Conservation (phyloP, 1,284 basidiomycete species). For the Moesziomyces aphidis region DNA sequence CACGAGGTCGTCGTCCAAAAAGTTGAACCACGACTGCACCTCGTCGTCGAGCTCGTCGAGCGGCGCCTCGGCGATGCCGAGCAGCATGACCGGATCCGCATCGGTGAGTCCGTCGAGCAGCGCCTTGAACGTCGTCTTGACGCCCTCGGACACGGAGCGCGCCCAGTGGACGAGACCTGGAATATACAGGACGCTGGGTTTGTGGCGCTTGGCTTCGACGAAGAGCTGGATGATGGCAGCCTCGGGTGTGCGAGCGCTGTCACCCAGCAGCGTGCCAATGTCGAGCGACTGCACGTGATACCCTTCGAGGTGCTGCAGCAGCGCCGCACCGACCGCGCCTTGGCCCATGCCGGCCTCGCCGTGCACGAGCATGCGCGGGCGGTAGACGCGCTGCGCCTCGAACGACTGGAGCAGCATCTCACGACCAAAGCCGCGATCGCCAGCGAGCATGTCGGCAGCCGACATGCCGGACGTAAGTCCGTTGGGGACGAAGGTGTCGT, state of each 20-base stretch:
- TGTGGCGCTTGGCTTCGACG: slow-evolving; percentile 95
- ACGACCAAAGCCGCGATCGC: slow-evolving; percentile 58
- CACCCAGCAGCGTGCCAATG: slow-evolving; percentile 86
- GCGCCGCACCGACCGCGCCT: slow-evolving; percentile 85
- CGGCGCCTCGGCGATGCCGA: slow-evolving; percentile 86
- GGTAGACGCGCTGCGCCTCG: slow-evolving; percentile 88
- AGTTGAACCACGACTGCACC: slow-evolving; percentile 91
- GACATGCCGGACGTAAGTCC: slow-evolving; percentile 28
- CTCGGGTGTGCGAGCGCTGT: slow-evolving; percentile 89
- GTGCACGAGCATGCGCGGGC: slow-evolving; percentile 87
- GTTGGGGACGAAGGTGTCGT: slow-evolving; percentile 74
- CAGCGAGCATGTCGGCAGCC: slow-evolving; percentile 48
- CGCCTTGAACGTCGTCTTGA: slow-evolving; percentile 84
- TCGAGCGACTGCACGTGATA: slow-evolving; percentile 95
- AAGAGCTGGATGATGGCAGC: slow-evolving; percentile 96
- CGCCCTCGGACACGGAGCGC: slow-evolving; percentile 82
- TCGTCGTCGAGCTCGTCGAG: slow-evolving; percentile 81
- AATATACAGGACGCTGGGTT: slow-evolving; percentile 94
- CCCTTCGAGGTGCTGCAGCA: slow-evolving; percentile 92
- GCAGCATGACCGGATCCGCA: slow-evolving; percentile 89
- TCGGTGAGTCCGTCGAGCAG: slow-evolving; percentile 90
- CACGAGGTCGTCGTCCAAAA: slow-evolving; percentile 79
- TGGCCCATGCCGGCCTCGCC: slow-evolving; percentile 91
- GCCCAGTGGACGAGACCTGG: slow-evolving; percentile 91
- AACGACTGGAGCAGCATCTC: slow-evolving; percentile 75